phyloP scores from a whole-genome alignment of 108 stramenopile species.

The Stephanodiscus triporus region DNA sequence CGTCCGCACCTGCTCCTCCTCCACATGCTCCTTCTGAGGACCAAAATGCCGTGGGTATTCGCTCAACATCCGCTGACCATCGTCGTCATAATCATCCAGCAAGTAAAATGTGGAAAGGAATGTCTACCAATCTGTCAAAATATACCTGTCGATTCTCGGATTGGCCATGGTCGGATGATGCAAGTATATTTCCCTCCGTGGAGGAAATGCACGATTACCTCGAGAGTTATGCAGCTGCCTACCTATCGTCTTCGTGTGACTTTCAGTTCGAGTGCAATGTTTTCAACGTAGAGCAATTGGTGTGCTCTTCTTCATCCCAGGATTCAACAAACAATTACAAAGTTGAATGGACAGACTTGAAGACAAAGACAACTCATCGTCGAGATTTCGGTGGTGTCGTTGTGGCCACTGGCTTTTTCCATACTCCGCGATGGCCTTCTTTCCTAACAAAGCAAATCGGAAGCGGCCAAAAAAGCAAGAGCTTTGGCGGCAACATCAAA shows the following conservation, averaged over 20 bases:
- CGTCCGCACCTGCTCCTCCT: not conserved
- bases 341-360: constrained; percentile 63
- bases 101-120: constrained; percentile 65
- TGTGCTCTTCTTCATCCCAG: not conserved
- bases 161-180: constrained; percentile 64
- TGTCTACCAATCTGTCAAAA: constrained; percentile 72
- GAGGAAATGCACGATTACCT: constrained; percentile 66
- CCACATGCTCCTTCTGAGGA: not conserved
- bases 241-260: constrained; percentile 33
- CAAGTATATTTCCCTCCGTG: constrained; percentile 61
- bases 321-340: constrained; percentile 40
- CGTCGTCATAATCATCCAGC: constrained; percentile 30
- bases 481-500: constrained; percentile 9
- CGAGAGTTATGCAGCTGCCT: constrained; percentile 53
- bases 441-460: constrained; percentile 18
- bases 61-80: not conserved
- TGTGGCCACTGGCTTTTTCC: constrained; percentile 70
- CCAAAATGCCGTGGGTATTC: not conserved
- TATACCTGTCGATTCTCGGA: constrained; percentile 72
- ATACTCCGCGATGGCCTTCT: constrained; percentile 57
- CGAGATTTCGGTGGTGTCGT: constrained; percentile 70
- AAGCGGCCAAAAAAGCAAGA: constrained; percentile 6
- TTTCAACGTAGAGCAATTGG: constrained; percentile 46
- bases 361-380: constrained; percentile 34
- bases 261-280: constrained; percentile 60